Percentiles rank a stretch among this genome's conserved stretches.
Evolutionary conservation across 2,329 filamentous ascomycete genomes (phyloP).

Genomic region (Diplodia mutila): DNA sequence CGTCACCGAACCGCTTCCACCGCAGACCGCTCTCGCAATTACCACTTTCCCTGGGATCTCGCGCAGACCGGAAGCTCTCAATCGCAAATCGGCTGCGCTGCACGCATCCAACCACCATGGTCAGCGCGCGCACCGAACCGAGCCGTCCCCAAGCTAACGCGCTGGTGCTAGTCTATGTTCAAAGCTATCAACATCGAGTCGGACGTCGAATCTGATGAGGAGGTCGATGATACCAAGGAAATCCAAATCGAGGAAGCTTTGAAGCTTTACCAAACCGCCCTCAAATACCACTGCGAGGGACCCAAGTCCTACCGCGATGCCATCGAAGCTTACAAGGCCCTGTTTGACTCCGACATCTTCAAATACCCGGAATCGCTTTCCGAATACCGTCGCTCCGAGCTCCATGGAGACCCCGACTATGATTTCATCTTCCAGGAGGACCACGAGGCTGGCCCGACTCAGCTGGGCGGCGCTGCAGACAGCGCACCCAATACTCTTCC

Average conservation of each 20-base stretch:
- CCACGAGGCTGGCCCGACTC: constrained; percentile 47
- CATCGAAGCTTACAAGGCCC: constrained; percentile 75
- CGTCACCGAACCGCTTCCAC: neutral
- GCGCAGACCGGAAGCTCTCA: constrained; percentile 1
- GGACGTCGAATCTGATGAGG: constrained; percentile 86
- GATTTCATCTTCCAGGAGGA: constrained; percentile 47
- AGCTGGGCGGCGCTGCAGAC: constrained; percentile 65
- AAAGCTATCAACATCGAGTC: constrained; percentile 91
- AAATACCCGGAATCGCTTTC: constrained; percentile 84
- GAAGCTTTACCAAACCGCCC: constrained; percentile 87
- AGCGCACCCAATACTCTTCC: constrained; percentile 78
- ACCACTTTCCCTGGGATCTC: neutral
- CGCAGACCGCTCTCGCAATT: neutral
- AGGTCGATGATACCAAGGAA: constrained; percentile 93
- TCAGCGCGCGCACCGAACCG: neutral
- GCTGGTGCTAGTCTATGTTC: constrained; percentile 60
- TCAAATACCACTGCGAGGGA: constrained; percentile 90
- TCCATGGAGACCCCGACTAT: constrained; percentile 51
- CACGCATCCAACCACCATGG: constrained; percentile 8
- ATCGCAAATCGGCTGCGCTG: neutral
- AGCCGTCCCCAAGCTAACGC: neutral
- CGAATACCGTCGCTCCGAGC: constrained; percentile 75
- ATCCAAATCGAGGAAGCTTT: constrained; percentile 96
- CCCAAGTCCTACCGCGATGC: constrained; percentile 76
- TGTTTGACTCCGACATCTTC: constrained; percentile 94